Conservation (phyloP, 2,329 filamentous ascomycete genomes). For the Chaetomiaceae sp. region DNA sequence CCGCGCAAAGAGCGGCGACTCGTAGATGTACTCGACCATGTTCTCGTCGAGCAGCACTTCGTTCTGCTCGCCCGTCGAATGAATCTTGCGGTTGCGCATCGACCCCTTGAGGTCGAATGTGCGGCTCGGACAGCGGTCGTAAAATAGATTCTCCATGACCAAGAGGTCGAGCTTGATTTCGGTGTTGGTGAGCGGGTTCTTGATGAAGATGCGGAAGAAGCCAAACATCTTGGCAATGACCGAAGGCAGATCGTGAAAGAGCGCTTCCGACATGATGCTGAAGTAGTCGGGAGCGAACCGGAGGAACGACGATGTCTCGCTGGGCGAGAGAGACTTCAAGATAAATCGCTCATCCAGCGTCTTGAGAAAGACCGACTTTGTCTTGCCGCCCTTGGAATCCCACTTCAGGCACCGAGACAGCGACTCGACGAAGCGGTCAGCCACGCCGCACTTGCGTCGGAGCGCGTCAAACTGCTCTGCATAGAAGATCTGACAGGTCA, state of each 20-base stretch:
- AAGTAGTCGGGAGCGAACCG: constrained; percentile 97
- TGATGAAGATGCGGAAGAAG: constrained; percentile 96
- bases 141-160: constrained; percentile 97
- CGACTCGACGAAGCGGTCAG: constrained; percentile 91
- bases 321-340: constrained; percentile 81
- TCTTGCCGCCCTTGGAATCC: constrained; percentile 97
- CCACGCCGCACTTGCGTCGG: constrained; percentile 84
- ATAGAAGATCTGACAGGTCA: constrained; percentile 98
- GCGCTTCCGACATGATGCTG: constrained; percentile 89
- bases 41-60: constrained; percentile 97
- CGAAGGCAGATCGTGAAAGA: constrained; percentile 92
- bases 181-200: constrained; percentile 83
- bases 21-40: constrained; percentile 98
- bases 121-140: constrained; percentile 82
- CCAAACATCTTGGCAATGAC: constrained; percentile 99
- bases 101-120: constrained; percentile 96
- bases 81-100: constrained; percentile 97
- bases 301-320: constrained; percentile 91
- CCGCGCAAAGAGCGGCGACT: constrained; percentile 88
- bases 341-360: constrained; percentile 93
- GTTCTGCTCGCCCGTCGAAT: constrained; percentile 91
- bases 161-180: constrained; percentile 94
- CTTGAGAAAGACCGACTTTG: constrained; percentile 94
- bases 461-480: constrained; percentile 97
- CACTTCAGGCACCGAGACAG: constrained; percentile 93